Percentiles rank a stretch among this genome's conserved stretches.
These are phyloP conservation scores for Bathelium albidoporum DNA, from an alignment of 495 filamentous ascomycete genomes.

Conservation along the genomic window DNA sequence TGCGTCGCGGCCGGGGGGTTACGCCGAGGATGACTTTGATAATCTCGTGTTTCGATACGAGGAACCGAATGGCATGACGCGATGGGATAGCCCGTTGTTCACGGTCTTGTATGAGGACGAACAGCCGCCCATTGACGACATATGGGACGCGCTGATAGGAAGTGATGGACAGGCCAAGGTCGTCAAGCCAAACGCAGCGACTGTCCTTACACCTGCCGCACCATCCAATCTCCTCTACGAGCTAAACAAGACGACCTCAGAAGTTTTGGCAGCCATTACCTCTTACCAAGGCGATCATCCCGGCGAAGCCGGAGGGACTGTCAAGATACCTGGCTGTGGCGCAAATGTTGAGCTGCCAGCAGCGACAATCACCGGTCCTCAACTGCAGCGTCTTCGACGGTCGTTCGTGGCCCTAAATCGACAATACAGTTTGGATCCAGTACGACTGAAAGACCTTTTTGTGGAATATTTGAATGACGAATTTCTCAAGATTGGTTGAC, in stretches of 20 bases:
- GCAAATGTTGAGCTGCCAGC: slow-evolving; percentile 27
- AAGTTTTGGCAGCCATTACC: slow-evolving; percentile 64
- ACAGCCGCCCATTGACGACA: slow-evolving; percentile 50
- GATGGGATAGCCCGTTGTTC: slow-evolving; percentile 94
- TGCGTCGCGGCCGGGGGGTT: slow-evolving; percentile 23
- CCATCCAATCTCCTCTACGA: slow-evolving; percentile 74
- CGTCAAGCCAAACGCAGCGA: slow-evolving; percentile 71
- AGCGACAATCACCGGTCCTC: slow-evolving; percentile 42
- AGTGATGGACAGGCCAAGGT: slow-evolving; percentile 40
- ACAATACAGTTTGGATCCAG: slow-evolving; percentile 42
- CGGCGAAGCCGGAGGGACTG: slow-evolving; percentile 46
- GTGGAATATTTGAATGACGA: slow-evolving; percentile 63
- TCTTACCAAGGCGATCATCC: slow-evolving; percentile 59
- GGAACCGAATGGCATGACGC: slow-evolving; percentile 86
- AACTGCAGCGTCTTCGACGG: slow-evolving; percentile 71
- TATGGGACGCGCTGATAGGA: slow-evolving; percentile 72
- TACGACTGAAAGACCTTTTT: slow-evolving; percentile 56
- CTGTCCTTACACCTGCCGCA: slow-evolving; percentile 58
- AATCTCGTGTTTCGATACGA: slow-evolving; percentile 94
- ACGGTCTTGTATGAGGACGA: slow-evolving; percentile 74
- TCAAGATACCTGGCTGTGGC: slow-evolving; percentile 27
- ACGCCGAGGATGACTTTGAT: slow-evolving; percentile 58
- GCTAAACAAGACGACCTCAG: slow-evolving; percentile 75
- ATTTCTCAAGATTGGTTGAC: slow-evolving; percentile 27
- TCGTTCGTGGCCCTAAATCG: slow-evolving; percentile 79